Conservation (phyloP, 257 asterid genomes). For the Ehretia macrophylla region DNA sequence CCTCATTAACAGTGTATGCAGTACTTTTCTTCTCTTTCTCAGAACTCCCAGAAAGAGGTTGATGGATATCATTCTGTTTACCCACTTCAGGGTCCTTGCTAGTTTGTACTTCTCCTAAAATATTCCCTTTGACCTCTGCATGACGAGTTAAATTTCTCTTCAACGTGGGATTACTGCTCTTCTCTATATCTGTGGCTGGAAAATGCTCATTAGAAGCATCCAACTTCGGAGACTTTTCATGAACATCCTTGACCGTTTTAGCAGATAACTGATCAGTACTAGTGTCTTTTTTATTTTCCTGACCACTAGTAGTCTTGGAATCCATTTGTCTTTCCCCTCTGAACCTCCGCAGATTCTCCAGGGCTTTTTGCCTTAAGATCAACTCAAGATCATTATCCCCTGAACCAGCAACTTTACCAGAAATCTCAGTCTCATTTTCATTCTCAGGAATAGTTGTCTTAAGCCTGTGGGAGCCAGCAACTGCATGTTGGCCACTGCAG, state of each 20-base stretch:
- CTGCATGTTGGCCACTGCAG: conserved; percentile 14
- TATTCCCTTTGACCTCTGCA: conserved; percentile 18
- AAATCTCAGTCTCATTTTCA: conserved; percentile 21
- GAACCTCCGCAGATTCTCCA: conserved; percentile 75
- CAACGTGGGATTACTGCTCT: conserved; percentile 18
- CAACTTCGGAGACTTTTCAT: conserved; percentile 20
- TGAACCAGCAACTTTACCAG: conserved; percentile 26
- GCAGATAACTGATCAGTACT: conserved; percentile 18
- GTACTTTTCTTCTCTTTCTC: conserved; percentile 15
- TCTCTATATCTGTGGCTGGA: conserved; percentile 10
- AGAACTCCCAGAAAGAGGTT: conserved; percentile 12
- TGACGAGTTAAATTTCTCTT: conserved; percentile 15
- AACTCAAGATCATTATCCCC: conserved; percentile 53
- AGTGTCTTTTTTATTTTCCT: conserved; percentile 20
- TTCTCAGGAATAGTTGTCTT: conserved; percentile 8
- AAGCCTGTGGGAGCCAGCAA: conserved; percentile 14
- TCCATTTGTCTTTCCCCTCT: conserved; percentile 29
- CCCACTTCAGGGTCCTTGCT: conserved; percentile 24
- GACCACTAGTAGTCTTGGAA: conserved; percentile 14
- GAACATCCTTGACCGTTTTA: conserved; percentile 13
- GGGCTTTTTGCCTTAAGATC: conserved; percentile 74
- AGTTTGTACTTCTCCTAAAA: conserved; percentile 13
- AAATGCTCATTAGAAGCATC: conserved; percentile 11
- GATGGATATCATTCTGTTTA: conserved; percentile 12
- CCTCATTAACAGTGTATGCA: conserved; percentile 10